Base-by-base conservation (phyloP, 2,329 filamentous ascomycete species). In the Nemania serpens region DNA sequence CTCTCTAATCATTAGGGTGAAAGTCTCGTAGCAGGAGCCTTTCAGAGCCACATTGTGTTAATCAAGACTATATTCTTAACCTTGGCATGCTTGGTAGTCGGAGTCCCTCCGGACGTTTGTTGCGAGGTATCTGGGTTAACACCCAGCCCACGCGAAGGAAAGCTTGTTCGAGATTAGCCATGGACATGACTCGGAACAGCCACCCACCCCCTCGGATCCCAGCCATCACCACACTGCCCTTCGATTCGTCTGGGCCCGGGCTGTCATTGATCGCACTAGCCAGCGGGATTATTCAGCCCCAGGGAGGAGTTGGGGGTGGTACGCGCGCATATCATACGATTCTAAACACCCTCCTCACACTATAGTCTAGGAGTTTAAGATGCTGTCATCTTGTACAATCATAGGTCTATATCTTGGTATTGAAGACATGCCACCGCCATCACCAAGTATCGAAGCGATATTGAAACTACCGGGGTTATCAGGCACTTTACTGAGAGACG, bases 1-100 rank as follows among this genome's bases (percentile, higher is more conserved):
- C 42, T 49, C 48, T 17, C 36, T 42, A 18, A 41, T 50, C 36
- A 63, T 58, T 62, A 11, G 47, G 53, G 55, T 10, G 18, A 18
- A 12, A 34, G 37, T 20, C 43, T 46, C n/a, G 9, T 43, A 12
- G 11, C 22, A 46, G 15, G 46, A 36, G 20, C n/a, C 33, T 33
- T 47, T 33, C 33, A 57, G 45, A n/a, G 25, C 25, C 25, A 7
- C 25, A 29, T 29, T 3, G 25, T 29, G 7, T 7, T n/a, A n/a
- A 29, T 29, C 13, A 12, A 46, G 11, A 29, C 18, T 36, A 15
- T n/a, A 43, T 13, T 15, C 22, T 36, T 13, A 10, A 45, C 36
- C 41, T 58, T 22, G 33, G 41, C 45, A 20, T 20, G 1, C 15
- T 29, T 7, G 25, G 4, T 7, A 29, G 25, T 29, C 7, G 25